These are phyloP conservation scores for Plasmodium inui DNA, from an alignment of 169 alveolate species.

Conservation along the genomic window DNA sequence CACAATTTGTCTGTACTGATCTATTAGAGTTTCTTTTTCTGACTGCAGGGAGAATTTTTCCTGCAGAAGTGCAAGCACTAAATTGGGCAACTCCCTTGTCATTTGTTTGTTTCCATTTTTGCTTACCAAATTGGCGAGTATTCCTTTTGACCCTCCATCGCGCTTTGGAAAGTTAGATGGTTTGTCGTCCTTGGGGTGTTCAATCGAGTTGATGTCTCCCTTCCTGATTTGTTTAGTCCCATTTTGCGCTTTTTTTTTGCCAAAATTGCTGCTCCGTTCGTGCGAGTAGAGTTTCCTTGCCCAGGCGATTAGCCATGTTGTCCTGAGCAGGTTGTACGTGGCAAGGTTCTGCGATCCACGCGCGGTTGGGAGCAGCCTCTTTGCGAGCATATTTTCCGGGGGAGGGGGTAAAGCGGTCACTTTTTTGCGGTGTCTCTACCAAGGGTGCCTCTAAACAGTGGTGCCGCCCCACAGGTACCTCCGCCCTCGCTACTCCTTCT, in stretches of 20 bases:
- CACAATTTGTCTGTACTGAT: slow-evolving; percentile 20
- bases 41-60: neutral
- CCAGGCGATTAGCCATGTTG: neutral
- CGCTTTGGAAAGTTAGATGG: neutral
- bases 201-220: neutral
- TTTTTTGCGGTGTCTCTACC: neutral
- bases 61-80: slow-evolving; percentile 3
- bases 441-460: neutral
- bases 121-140: neutral
- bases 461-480: neutral
- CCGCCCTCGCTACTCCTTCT: slow-evolving; percentile 13
- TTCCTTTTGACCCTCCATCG: neutral
- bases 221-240: neutral
- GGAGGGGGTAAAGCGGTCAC: neutral
- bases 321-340: neutral
- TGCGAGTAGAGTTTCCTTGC: neutral
- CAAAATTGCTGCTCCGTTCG: neutral
- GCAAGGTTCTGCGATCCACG: neutral
- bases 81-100: slow-evolving; percentile 1
- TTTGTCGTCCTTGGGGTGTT: neutral
- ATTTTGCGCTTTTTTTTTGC: too few species aligned
- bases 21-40: slow-evolving; percentile 9
- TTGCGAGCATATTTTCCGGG: neutral
- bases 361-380: neutral
- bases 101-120: neutral